Conservation (phyloP, 257 asterid genomes). For the Mitragyna speciosa region DNA sequence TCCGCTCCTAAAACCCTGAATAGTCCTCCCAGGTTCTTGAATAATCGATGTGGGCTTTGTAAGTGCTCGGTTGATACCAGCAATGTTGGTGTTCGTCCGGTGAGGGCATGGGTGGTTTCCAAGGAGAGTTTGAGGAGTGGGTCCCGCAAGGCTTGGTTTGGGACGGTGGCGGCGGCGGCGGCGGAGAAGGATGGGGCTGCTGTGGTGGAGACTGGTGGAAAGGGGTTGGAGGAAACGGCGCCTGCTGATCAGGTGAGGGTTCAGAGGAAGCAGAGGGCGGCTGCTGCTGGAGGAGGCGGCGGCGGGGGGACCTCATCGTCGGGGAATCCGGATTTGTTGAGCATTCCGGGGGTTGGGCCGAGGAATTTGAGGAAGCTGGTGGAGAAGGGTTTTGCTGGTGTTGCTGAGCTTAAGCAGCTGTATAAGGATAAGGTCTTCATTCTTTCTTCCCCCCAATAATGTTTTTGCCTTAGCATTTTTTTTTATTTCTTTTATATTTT, state of each 20-base stretch:
- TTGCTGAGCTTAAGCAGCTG: constrained; percentile 79
- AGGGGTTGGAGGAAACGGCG: constrained; percentile 27
- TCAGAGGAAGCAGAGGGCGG: constrained; percentile 54
- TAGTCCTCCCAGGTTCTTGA: not conserved
- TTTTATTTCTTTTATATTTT: not conserved
- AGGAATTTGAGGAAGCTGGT: constrained; percentile 83
- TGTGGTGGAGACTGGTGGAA: constrained; percentile 20
- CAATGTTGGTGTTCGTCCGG: constrained; percentile 9
- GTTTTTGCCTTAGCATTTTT: not conserved
- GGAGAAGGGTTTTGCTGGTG: constrained; percentile 80
- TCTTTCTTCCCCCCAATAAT: not conserved
- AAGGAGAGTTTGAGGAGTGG: constrained; percentile 33
- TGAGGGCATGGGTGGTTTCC: constrained; percentile 55
- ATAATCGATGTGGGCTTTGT: constrained; percentile 36
- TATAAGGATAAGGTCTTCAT: constrained; percentile 69
- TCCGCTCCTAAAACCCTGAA: constrained; percentile 1
- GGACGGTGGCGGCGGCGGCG: constrained; percentile 31
- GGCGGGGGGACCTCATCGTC: constrained; percentile 16
- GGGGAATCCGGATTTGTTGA: constrained; percentile 64
- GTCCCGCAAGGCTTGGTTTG: constrained; percentile 42
- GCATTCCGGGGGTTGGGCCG: constrained; percentile 90
- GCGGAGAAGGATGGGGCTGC: constrained; percentile 31
- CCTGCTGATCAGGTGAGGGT: constrained; percentile 28
- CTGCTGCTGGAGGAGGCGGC: constrained; percentile 20
- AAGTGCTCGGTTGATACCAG: constrained; percentile 31